Conservation (phyloP, 371 early-diverging fungal species). For the Quaeritorhiza haematococci region DNA sequence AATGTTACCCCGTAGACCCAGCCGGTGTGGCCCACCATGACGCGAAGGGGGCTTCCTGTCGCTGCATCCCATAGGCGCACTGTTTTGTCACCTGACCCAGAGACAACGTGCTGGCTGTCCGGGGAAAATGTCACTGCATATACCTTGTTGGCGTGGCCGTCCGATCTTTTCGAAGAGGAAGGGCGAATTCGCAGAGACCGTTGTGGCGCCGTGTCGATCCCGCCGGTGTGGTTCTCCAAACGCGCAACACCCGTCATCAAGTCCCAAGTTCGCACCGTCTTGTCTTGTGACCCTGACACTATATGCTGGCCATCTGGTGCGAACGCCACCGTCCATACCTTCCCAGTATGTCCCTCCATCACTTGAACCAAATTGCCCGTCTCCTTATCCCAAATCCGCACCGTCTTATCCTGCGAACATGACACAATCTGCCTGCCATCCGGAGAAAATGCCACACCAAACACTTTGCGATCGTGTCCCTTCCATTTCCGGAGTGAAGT, state of each 20-base stretch:
- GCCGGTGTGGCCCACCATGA: slow-evolving; percentile 95
- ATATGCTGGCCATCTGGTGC: slow-evolving; percentile 1
- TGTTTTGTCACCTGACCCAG: slow-evolving; percentile 51
- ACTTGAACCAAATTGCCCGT: neutral
- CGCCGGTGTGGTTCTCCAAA: too few relatives aligned
- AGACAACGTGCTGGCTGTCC: slow-evolving; percentile 34
- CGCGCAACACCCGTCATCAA: neutral
- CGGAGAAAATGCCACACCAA: slow-evolving; percentile 82
- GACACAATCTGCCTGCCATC: slow-evolving; percentile 88
- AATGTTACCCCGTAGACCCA: slow-evolving; percentile 97
- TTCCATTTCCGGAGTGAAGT: slow-evolving; percentile 49
- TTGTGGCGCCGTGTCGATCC: too few relatives aligned
- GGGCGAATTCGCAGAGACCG: too few relatives aligned
- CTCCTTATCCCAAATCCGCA: neutral
- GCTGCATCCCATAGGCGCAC: slow-evolving; percentile 52
- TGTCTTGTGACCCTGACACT: slow-evolving; percentile 8
- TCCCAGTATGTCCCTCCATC: slow-evolving; percentile 7
- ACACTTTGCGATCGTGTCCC: slow-evolving; percentile 98
- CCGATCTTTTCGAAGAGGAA: too few relatives aligned
- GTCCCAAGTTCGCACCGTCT: slow-evolving; percentile 8
- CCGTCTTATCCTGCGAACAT: slow-evolving; percentile 64
- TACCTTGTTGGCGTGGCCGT: slow-evolving; percentile 55
- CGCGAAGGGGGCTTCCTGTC: too few relatives aligned
- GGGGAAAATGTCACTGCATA: slow-evolving; percentile 44
- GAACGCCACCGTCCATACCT: slow-evolving; percentile 5